Conservation (phyloP, 1,139 yeast genomes). For the Chernovozyma aurita region DNA sequence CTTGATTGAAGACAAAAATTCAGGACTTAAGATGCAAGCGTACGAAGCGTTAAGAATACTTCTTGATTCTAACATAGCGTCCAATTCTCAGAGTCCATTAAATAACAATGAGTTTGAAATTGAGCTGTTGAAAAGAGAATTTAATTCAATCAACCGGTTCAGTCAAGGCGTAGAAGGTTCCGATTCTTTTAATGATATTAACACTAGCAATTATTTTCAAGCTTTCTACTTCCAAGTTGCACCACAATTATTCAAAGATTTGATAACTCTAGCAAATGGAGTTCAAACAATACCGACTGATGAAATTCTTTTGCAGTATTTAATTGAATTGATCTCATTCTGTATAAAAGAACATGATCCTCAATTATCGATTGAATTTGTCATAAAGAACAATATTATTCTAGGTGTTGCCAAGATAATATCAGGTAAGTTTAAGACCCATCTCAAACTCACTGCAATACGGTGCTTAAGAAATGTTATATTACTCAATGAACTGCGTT, state of each 20-base stretch:
- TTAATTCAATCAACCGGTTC: constrained; percentile 6
- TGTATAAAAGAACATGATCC: constrained; percentile 63
- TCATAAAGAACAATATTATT: constrained; percentile 52
- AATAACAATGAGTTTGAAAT: constrained; percentile 11
- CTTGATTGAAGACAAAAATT: constrained; percentile 57
- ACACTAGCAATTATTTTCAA: constrained; percentile 49
- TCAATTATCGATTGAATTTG: constrained; percentile 52
- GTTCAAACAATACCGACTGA: constrained; percentile 10
- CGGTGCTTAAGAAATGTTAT: constrained; percentile 60
- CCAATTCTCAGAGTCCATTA: constrained; percentile 7
- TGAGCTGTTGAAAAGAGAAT: constrained; percentile 11
- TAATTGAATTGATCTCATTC: constrained; percentile 66
- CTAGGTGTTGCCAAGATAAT: constrained; percentile 48
- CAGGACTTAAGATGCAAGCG: constrained; percentile 78
- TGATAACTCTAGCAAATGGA: constrained; percentile 26
- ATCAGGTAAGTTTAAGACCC: constrained; percentile 31
- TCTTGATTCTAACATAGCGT: constrained; percentile 53
- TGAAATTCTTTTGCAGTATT: constrained; percentile 50
- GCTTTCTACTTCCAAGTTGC: constrained; percentile 65
- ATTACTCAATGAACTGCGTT: constrained; percentile 56
- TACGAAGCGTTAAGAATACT: constrained; percentile 76
- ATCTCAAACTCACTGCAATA: constrained; percentile 61
- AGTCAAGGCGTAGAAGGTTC: constrained; percentile 9
- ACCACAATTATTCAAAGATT: constrained; percentile 48
- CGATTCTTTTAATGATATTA: constrained; percentile 33